These are phyloP conservation scores for Phaeosphaeriaceae sp. DNA, from an alignment of 2,329 filamentous ascomycete species.

Conservation along the genomic window DNA sequence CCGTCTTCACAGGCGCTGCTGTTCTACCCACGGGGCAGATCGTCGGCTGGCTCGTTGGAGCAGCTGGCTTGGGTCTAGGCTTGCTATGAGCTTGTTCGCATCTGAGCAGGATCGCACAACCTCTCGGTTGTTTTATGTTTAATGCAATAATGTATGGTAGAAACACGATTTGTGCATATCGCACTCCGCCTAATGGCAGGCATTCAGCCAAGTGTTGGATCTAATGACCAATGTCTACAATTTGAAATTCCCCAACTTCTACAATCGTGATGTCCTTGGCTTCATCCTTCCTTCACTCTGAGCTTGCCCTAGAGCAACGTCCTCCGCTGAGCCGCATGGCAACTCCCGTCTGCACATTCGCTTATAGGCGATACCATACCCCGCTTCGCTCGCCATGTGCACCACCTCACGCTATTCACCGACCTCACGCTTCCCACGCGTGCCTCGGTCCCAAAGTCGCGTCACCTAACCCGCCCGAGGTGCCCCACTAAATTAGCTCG, in stretches of 20 bases:
- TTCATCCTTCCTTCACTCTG: background rate
- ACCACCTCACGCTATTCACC: too few species aligned
- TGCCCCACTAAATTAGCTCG: background rate
- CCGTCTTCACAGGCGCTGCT: conserved; percentile 25
- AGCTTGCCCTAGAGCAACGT: background rate
- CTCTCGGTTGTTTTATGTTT: conserved; percentile 12
- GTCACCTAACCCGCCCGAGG: background rate
- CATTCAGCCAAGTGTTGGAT: conserved; percentile 3
- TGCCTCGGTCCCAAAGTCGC: background rate
- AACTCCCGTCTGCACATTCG: background rate
- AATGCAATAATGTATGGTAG: conserved; percentile 10
- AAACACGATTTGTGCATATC: background rate
- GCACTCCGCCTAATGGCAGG: conserved; percentile 4
- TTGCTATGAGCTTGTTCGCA: conserved; percentile 17
- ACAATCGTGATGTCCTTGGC: background rate
- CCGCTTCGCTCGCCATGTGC: background rate
- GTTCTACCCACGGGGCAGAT: conserved; percentile 19
- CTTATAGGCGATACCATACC: background rate
- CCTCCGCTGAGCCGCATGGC: background rate
- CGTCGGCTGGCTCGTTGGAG: conserved; percentile 31
- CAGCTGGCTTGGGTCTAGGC: conserved; percentile 32
- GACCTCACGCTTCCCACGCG: background rate
- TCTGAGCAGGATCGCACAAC: background rate
- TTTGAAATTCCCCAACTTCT: too few species aligned
- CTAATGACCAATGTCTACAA: background rate